Evolutionary conservation across 805 yeast species (phyloP), one percentile per base, ranked within the genome.

Genomic region (Candida chilensis): DNA sequence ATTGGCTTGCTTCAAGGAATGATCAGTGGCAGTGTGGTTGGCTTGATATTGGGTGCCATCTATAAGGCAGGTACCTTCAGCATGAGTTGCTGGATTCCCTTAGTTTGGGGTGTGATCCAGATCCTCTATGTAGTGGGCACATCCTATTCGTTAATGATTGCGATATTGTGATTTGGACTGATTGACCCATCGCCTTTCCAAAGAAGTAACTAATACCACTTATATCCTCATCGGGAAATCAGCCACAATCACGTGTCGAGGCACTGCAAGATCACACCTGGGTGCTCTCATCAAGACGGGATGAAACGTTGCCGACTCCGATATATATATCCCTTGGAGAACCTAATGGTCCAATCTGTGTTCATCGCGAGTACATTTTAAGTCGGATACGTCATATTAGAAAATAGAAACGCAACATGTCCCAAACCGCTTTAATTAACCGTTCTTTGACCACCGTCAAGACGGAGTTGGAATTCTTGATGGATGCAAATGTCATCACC

Each of bases 41-140:
- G 96, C 0, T 60, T 87, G 9, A 48, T 92, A 38, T 47, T 83
- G 12, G 78, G 78, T 20, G 82, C 86, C 2, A 69, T 87, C 5
- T 88, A 88, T 55, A 63, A 68, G 32, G 76, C 94, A 1, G 95
- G 95, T 0, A 65, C 80, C 16, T 74, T 90, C 43, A 71, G 81
- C 15, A 84, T 92, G 94, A 79, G 94, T 9, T 84, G 96, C 0
- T 90, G 98, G 98, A 74, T 90, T 5, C 97, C 98, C 0, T 67
- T 90, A 40, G 70, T 81, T 32, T 84, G 88, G 74, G 94, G 77
- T 0, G 52, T 81, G 2, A 69, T 81, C 4, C 77, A 75, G 41
- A 64, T 83, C 5, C 47, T 86, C 26, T 82, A 71, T 50, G 74
- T 81, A 46, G 65, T 85, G 20, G 61, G 79, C 20, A 68, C 78